Base-by-base conservation (phyloP, 2,329 filamentous ascomycete species). In the Curvularia verruculosa region DNA sequence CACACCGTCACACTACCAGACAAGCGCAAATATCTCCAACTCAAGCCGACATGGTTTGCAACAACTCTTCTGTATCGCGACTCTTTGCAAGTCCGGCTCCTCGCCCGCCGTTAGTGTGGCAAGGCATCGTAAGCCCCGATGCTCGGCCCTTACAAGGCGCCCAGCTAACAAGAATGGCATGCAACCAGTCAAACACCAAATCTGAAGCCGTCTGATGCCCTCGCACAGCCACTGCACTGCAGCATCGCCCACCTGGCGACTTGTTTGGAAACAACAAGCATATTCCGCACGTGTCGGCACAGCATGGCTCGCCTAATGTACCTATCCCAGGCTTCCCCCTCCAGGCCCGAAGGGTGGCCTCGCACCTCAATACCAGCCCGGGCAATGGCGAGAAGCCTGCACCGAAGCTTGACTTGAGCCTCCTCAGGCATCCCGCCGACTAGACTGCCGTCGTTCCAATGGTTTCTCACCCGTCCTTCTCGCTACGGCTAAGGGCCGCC, bases 331-430 rank as follows among this genome's bases (percentile, higher is more conserved):
- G 26, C 44, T n/a, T 49, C 24, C 41, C 39, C 19, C 46, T 23
- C 21, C 10, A 37, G 43, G 15, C 52, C 49, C 52, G 28, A 46
- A 40, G 13, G 31, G 28, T 36, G 47, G 54, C 29, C 58, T 66
- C 61, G 59, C 59, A 45, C 18, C 29, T 64, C 56, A 31, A 39
- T 47, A 49, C 61, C 47, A 31, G 28, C 58, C 57, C 28, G 18
- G 59, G 59, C 45, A 60, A 49, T 54, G 29, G 26, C 48, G 18
- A 48, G 40, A 31, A 48, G 58, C 56, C 23, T 40, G 54, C 54
- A 48, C 52, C 24, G 47, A 57, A 56, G 63, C 50, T 64, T 58
- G 44, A 52, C 46, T 64, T 57, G 54, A 64, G 56, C 61, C 59
- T 63, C 60, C 37, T 54, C 52, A 56, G 55, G 56, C 60, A 44